Base-by-base conservation (phyloP, 2,329 filamentous ascomycete genomes). In the Hypoxylon sp. region DNA sequence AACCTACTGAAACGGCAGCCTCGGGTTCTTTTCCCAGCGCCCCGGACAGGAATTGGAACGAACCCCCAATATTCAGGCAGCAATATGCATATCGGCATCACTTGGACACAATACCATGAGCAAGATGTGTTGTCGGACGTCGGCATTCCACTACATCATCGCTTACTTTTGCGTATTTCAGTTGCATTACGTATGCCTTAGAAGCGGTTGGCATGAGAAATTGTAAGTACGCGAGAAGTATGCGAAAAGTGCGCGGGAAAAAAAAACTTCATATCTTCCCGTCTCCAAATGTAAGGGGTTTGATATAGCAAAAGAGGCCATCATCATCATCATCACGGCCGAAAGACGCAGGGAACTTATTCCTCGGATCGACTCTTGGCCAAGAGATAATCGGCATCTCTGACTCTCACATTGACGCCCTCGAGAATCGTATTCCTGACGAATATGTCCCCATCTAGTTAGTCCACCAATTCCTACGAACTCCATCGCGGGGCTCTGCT, bases 401-500 rank as follows among this genome's bases (percentile, higher is more conserved):
- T n/a, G n/a, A n/a, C n/a, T n/a, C n/a, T n/a, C n/a, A n/a, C n/a
- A n/a, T n/a, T 27, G 20, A 20, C 29, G 23, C 17, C n/a, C 31
- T n/a, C n/a, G n/a, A 20, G 26, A 49, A 19, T 30, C 35, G 44
- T 50, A 48, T 47, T 31, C 15, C 29, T 49, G 52, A 50, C 30
- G 16, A 20, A 45, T 59, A 51, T 53, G 29, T 4, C 56, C 20
- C 19, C 11, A 51, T 56, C 15, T 27, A 25, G 56, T 26, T 56
- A 59, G 41, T 34, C n/a, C 29, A 25, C n/a, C 41, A n/a, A 30
- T 51, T 55, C 48, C 56, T 45, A 44, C 41, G 16, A 45, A 30
- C 48, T 56, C 56, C 42, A 51, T 59, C 52, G 48, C 25, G 49
- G 36, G 48, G 49, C 56, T 55, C 44, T 55, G 48, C 41, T 31